These are phyloP conservation scores for Calycina marina DNA, from an alignment of 2,329 filamentous ascomycete species.

Conservation along the genomic window DNA sequence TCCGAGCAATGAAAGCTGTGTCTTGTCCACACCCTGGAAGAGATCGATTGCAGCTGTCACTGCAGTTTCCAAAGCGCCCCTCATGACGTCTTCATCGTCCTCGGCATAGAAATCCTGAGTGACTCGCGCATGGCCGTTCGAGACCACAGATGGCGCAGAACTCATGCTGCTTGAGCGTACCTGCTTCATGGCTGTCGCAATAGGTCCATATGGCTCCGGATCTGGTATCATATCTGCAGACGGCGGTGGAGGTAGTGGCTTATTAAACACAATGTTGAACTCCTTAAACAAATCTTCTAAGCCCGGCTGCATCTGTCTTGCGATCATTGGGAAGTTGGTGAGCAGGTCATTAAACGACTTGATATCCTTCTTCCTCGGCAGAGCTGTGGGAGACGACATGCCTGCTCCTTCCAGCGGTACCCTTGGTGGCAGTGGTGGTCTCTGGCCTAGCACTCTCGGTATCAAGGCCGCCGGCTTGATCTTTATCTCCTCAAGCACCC, in stretches of 20 bases:
- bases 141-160: constrained; percentile 17
- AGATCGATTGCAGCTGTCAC: constrained; percentile 89
- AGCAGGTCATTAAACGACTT: constrained; percentile 81
- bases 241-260: constrained; percentile 64
- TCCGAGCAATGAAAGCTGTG: constrained; percentile 80
- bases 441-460: constrained; percentile 25
- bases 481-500: constrained; percentile 62
- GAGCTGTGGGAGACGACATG: constrained; percentile 19
- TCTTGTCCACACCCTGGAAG: constrained; percentile 90
- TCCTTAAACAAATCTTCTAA: constrained; percentile 82
- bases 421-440: constrained; percentile 12
- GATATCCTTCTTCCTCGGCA: constrained; percentile 73
- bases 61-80: constrained; percentile 76
- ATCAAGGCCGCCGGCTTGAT: constrained; percentile 51
- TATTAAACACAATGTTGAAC: constrained; percentile 74
- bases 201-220: constrained; percentile 40
- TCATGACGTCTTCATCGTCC: constrained; percentile 84
- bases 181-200: constrained; percentile 37
- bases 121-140: constrained; percentile 24
- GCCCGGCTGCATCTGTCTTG: constrained; percentile 86
- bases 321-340: constrained; percentile 87
- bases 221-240: constrained; percentile 45
- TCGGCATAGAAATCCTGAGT: constrained; percentile 60
- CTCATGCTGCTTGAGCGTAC: constrained; percentile 36
- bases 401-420: constrained; percentile 7